Evolutionary conservation across 129 eudicot genomes (phyloP).

Genomic region (Saussurea involucrata): DNA sequence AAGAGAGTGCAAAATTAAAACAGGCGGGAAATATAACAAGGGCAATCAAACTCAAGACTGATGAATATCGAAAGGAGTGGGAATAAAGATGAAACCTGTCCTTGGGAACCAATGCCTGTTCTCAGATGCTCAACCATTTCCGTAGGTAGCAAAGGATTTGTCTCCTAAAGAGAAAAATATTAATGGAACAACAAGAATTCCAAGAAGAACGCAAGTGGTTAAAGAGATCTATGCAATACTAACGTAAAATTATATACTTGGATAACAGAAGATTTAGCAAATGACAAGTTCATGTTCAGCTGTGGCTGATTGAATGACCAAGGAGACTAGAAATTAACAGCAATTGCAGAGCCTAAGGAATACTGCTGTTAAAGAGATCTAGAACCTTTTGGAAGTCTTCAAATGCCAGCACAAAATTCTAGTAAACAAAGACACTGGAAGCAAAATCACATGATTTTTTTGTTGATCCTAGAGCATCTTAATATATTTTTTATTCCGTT

Average conservation of each 20-base stretch:
- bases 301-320: slow-evolving; percentile 1
- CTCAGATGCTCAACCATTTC: slow-evolving; percentile 82
- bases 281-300: neutral
- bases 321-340: neutral
- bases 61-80: neutral
- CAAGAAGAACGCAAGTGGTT: neutral
- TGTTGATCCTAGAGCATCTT: neutral
- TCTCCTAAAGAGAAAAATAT: slow-evolving; percentile 47
- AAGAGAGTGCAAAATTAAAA: neutral
- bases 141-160: slow-evolving; percentile 48
- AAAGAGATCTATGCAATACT: neutral
- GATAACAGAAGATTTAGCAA: neutral
- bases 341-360: neutral
- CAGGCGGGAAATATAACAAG: neutral
- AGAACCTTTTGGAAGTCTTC: neutral
- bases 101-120: slow-evolving; percentile 63
- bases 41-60: neutral
- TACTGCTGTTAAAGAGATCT: neutral
- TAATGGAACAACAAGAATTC: neutral
- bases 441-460: neutral
- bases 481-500: neutral
- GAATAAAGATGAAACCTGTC: slow-evolving; percentile 60
- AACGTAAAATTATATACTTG: neutral
- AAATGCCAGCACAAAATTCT: neutral
- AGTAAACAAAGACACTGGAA: neutral